These are phyloP conservation scores for Blastobotrys attinorum DNA, from an alignment of 805 yeast genomes.

Conservation along the genomic window DNA sequence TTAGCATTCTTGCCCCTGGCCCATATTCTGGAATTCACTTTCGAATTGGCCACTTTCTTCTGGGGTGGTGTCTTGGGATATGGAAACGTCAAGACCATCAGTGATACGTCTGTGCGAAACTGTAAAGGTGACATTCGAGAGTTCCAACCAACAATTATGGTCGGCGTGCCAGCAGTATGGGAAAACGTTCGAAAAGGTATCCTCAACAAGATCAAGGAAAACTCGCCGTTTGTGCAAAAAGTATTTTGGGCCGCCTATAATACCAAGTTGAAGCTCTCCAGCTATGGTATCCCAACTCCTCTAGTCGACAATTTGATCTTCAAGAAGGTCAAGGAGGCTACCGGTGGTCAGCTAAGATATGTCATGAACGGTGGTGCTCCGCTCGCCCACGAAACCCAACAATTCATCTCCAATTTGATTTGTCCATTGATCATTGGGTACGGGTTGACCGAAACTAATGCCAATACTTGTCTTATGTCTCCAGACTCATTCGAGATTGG, in stretches of 20 bases:
- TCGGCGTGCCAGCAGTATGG: slow-evolving; percentile 98
- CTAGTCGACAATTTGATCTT: slow-evolving; percentile 68
- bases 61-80: slow-evolving; percentile 93
- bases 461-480: slow-evolving; percentile 68
- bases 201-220: slow-evolving; percentile 58
- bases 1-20: slow-evolving; percentile 92
- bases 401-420: slow-evolving; percentile 64
- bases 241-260: slow-evolving; percentile 83
- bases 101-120: slow-evolving; percentile 73
- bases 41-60: slow-evolving; percentile 68
- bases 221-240: slow-evolving; percentile 61
- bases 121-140: slow-evolving; percentile 83
- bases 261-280: slow-evolving; percentile 57
- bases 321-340: slow-evolving; percentile 84
- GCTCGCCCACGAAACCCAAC: slow-evolving; percentile 70
- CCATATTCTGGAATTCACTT: slow-evolving; percentile 87
- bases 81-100: slow-evolving; percentile 85
- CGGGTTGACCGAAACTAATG: slow-evolving; percentile 94
- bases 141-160: slow-evolving; percentile 89
- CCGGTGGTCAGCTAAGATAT: slow-evolving; percentile 78
- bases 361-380: slow-evolving; percentile 92
- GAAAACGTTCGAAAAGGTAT: slow-evolving; percentile 93
- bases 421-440: slow-evolving; percentile 90
- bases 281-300: slow-evolving; percentile 69
- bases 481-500: slow-evolving; percentile 62